Evolutionary conservation across 2,329 filamentous ascomycete genomes (phyloP).

Genomic region (Thielaviopsis punctulata): DNA sequence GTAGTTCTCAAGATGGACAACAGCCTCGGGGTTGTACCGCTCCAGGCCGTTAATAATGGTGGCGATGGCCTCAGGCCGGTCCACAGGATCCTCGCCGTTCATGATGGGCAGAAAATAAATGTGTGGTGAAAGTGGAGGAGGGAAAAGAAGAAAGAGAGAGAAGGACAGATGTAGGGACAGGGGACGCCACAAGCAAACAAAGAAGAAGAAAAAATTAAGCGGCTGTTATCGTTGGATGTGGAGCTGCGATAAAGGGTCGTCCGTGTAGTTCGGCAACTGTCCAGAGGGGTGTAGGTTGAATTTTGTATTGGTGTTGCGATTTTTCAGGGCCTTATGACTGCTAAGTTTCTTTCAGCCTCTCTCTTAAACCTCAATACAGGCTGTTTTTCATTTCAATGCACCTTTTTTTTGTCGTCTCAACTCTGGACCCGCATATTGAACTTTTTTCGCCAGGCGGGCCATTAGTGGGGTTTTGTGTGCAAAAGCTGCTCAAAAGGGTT

Average conservation of each 20-base stretch:
- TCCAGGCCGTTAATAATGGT: slow-evolving; percentile 92
- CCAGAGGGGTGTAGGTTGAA: slow-evolving; percentile 20
- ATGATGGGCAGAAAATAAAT: slow-evolving; percentile 28
- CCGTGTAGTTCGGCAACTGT: slow-evolving; percentile 5
- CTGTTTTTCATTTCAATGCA: too few relatives aligned
- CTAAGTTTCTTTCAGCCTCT: slow-evolving; percentile 7
- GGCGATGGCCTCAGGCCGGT: slow-evolving; percentile 83
- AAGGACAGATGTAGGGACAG: background rate
- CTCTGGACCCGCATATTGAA: background rate
- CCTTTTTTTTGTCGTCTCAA: too few relatives aligned
- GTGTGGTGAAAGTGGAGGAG: slow-evolving; percentile 12
- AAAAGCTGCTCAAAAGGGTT: slow-evolving; percentile 18
- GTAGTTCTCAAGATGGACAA: slow-evolving; percentile 83
- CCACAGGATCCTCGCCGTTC: slow-evolving; percentile 71
- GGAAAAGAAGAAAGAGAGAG: slow-evolving; percentile 16
- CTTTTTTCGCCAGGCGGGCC: slow-evolving; percentile 2
- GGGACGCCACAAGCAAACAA: slow-evolving; percentile 3
- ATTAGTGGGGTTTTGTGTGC: slow-evolving; percentile 11
- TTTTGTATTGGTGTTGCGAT: slow-evolving; percentile 10
- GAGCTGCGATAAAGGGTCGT: slow-evolving; percentile 12
- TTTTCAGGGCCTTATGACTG: background rate
- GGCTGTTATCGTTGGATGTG: slow-evolving; percentile 15
- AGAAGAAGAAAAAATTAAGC: background rate
- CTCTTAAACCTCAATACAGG: too few relatives aligned
- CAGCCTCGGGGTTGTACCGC: slow-evolving; percentile 96